phyloP scores from a whole-genome alignment of 345 rosid genomes.

The Hibiscus mutabilis region DNA sequence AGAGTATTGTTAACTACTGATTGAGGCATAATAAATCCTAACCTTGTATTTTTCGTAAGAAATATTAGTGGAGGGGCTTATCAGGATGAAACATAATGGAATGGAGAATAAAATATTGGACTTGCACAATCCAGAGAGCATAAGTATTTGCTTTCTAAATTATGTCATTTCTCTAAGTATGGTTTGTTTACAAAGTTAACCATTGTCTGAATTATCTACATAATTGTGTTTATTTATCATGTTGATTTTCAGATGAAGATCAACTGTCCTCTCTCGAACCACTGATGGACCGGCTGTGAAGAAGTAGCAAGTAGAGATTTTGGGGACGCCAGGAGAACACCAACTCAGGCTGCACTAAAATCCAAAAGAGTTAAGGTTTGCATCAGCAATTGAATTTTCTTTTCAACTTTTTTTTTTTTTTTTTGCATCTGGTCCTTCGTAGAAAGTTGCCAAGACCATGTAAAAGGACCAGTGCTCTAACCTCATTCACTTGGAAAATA shows the following conservation, averaged over 20 bases:
- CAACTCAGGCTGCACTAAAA: neutral
- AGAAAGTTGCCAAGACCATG: too few relatives aligned
- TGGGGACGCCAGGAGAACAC: neutral
- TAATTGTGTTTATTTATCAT: neutral
- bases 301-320: neutral
- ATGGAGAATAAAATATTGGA: neutral
- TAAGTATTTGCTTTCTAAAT: neutral
- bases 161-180: neutral
- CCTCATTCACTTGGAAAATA: too few relatives aligned
- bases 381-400: neutral
- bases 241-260: constrained; percentile 20
- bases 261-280: constrained; percentile 7
- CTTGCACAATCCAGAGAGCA: neutral
- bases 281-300: constrained; percentile 15
- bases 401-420: too few relatives aligned
- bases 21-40: neutral
- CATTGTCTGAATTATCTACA: neutral
- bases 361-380: neutral
- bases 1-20: neutral
- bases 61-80: neutral
- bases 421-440: too few relatives aligned
- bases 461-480: too few relatives aligned
- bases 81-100: neutral
- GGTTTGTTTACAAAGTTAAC: neutral
- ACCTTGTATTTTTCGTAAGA: neutral